Evolutionary conservation across 345 rosid genomes (phyloP), one percentile per base, ranked within the genome.

Genomic region (Hibiscus mutabilis): DNA sequence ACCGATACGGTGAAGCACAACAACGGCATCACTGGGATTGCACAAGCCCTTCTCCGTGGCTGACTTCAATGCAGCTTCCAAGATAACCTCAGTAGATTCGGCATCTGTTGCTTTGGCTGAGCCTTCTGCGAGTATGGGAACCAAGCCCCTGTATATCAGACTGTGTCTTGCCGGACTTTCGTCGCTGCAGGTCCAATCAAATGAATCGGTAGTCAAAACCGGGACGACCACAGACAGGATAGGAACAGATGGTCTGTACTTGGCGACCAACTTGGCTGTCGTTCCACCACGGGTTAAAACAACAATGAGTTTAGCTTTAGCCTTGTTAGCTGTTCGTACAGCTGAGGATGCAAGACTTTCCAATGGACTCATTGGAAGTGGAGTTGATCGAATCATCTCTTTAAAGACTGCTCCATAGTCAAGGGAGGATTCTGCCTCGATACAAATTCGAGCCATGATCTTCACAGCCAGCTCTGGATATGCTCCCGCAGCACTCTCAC

Each of bases 281-380:
- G 91, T 80, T 52, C 97, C 97, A 25, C 96, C 97, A 16, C 97
- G 96, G 0, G 97, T 92, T 83, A 92, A 73, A 31, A 92, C 94
- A 29, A 90, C 89, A 59, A 92, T 92, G 62, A 92, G 96, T 75
- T 88, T 92, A 5, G 97, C 97, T 75, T 12, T 85, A 22, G 94
- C 92, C 78, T 92, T 92, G 83, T 92, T 92, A 2, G 97, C 97
- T 46, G 94, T 87, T 70, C 96, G 81, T 13, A 92, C 97, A 64
- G 97, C 97, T 0, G 97, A 92, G 24, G 97, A 92, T 57, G 97
- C 97, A 60, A 92, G 94, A 67, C 96, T 90, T 87, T 92, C 97
- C 72, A 92, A 75, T 1, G 97, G 96, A 80, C 97, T 92, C 97
- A 92, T 92, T 8, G 97, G 97, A 69, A 91, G 89, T 2, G 97